Conservation (phyloP, 2,329 filamentous ascomycete genomes). For the Penicillium hordei region DNA sequence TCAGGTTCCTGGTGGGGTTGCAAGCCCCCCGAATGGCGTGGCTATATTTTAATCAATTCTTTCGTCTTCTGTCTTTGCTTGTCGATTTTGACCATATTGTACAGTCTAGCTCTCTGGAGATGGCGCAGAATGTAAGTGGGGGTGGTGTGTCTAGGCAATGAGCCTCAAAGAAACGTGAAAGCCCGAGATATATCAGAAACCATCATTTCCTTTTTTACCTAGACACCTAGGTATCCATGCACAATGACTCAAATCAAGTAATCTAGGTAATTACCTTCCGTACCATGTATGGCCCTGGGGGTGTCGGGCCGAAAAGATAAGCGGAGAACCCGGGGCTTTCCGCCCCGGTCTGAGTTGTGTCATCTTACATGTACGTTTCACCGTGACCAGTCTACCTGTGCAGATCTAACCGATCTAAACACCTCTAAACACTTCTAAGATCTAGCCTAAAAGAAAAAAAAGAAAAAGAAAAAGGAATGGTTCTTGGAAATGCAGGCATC, state of each 20-base stretch:
- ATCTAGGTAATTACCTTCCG: no score
- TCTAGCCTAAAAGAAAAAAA: background rate
- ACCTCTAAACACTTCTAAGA: background rate
- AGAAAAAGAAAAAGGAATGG: conserved; percentile 6
- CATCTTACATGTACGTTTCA: background rate
- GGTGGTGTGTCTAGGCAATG: background rate
- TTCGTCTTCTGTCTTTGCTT: background rate
- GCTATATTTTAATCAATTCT: conserved; percentile 41
- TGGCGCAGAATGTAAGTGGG: background rate
- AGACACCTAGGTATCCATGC: background rate
- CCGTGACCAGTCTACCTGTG: background rate
- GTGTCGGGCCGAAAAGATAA: conserved; percentile 1
- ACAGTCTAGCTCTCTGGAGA: background rate
- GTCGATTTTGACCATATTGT: background rate
- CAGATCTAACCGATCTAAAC: background rate
- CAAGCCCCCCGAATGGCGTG: conserved; percentile 48
- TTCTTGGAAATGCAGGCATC: conserved; percentile 16
- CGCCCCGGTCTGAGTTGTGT: background rate
- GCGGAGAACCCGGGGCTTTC: conserved; percentile 1
- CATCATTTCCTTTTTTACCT: background rate
- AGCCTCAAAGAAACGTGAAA: background rate
- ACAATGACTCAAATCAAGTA: background rate
- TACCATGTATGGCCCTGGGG: background rate
- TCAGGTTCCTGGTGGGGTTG: conserved; percentile 48
- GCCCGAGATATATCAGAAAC: background rate